These are phyloP conservation scores for Pleurotus pulmonarius DNA, from an alignment of 768 basidiomycete species.

Conservation along the genomic window DNA sequence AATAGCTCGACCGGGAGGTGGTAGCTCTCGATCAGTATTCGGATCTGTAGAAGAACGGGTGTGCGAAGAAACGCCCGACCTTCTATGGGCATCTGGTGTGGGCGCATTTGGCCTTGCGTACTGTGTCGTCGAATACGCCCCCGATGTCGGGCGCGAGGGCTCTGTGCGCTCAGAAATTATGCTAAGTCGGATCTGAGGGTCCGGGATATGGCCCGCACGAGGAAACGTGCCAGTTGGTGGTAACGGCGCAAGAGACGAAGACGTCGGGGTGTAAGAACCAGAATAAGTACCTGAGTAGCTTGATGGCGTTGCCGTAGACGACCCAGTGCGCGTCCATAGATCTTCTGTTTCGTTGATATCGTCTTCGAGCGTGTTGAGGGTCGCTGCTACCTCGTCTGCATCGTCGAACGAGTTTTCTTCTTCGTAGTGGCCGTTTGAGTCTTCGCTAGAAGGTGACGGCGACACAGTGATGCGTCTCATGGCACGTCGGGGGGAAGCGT, in stretches of 20 bases:
- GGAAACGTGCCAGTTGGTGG: conserved; percentile 37
- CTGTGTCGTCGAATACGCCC: conserved; percentile 28
- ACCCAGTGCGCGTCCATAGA: conserved; percentile 56
- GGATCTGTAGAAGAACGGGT: conserved; percentile 60
- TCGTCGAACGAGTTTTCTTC: conserved; percentile 65
- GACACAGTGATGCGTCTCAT: conserved; percentile 57
- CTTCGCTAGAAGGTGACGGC: conserved; percentile 36
- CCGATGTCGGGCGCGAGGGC: conserved; percentile 56
- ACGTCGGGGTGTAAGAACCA: conserved; percentile 31
- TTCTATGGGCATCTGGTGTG: conserved; percentile 41
- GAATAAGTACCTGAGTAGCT: conserved; percentile 36
- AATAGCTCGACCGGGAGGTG: conserved; percentile 53
- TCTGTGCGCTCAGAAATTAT: conserved; percentile 80
- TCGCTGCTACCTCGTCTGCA: conserved; percentile 75
- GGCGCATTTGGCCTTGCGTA: conserved; percentile 33
- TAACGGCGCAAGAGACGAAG: conserved; percentile 33
- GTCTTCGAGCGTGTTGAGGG: conserved; percentile 62
- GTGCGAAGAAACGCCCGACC: conserved; percentile 46
- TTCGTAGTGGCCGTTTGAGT: conserved; percentile 22
- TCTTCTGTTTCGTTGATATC: conserved; percentile 65
- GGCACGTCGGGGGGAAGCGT: conserved; percentile 32
- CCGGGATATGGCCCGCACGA: conserved; percentile 26
- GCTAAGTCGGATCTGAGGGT: conserved; percentile 53
- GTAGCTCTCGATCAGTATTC: conserved; percentile 36
- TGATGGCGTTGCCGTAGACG: conserved; percentile 25